Conservation (phyloP, 2,329 filamentous ascomycete genomes). For the Immersiporthe knoxdaviesiana region DNA sequence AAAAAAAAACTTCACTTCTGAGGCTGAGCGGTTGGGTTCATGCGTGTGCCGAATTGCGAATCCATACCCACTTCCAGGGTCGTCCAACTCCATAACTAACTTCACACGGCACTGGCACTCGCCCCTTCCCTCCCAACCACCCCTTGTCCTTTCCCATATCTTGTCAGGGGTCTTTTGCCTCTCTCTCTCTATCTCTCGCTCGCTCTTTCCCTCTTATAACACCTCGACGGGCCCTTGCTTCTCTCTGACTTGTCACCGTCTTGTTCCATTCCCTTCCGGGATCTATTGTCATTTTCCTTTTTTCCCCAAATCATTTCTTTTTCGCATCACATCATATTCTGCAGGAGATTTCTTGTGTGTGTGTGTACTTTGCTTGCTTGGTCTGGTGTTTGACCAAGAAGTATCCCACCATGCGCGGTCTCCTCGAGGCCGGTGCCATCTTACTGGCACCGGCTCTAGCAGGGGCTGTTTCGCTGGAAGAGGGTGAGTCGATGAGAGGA, state of each 20-base stretch:
- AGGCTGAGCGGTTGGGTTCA: conserved; percentile 15
- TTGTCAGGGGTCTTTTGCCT: neutral
- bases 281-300: conserved; percentile 18
- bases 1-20: neutral
- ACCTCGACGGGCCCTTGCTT: conserved; percentile 27
- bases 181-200: neutral
- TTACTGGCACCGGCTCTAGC: conserved; percentile 43
- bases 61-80: conserved; percentile 9
- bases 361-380: neutral
- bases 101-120: neutral
- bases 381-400: neutral
- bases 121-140: neutral
- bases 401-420: conserved; percentile 39
- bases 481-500: conserved; percentile 8
- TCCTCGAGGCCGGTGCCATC: conserved; percentile 41
- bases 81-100: neutral
- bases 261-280: conserved; percentile 23
- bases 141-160: neutral
- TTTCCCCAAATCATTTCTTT: neutral
- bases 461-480: conserved; percentile 35
- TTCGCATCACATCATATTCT: neutral
- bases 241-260: conserved; percentile 12
- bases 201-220: conserved; percentile 32
- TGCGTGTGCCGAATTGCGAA: conserved; percentile 13
- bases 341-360: neutral